phyloP scores from a whole-genome alignment of 2,329 filamentous ascomycete species.

The Pochonia chlamydosporia region DNA sequence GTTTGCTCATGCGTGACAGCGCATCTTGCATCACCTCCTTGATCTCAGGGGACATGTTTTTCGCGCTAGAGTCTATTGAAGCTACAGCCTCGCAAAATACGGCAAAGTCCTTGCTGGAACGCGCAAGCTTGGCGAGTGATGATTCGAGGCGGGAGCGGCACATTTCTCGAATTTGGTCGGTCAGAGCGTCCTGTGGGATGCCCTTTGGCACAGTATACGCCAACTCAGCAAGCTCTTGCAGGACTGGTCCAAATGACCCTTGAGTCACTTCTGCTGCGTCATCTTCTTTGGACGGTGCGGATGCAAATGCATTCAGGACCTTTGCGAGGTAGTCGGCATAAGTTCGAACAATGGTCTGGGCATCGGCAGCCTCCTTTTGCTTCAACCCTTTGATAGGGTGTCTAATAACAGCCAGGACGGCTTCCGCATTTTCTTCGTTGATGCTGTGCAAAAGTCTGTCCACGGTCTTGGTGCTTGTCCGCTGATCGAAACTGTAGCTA shows the following conservation, averaged over 20 bases:
- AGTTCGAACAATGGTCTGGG: constrained; percentile 34
- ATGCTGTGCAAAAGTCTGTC: constrained; percentile 64
- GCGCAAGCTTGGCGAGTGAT: constrained; percentile 52
- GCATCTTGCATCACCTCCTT: constrained; percentile 47
- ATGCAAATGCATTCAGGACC: constrained; percentile 35
- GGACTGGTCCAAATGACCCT: constrained; percentile 29
- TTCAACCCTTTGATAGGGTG: constrained; percentile 31
- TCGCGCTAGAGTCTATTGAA: constrained; percentile 45
- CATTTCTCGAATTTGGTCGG: constrained; percentile 46
- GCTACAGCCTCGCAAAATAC: constrained; percentile 49
- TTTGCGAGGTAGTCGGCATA: constrained; percentile 51
- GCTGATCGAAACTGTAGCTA: constrained; percentile 74
- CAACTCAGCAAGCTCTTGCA: constrained; percentile 48
- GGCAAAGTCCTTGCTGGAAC: constrained; percentile 45
- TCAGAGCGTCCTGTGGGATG: constrained; percentile 37
- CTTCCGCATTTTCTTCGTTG: constrained; percentile 48
- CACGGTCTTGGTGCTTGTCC: constrained; percentile 79
- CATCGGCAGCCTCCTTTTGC: constrained; percentile 20
- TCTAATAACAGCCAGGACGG: constrained; percentile 42
- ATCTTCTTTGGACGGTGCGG: constrained; percentile 17
- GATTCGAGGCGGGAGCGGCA: constrained; percentile 53
- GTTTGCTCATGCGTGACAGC: constrained; percentile 45
- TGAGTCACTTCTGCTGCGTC: constrained; percentile 20
- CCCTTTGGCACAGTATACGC: constrained; percentile 46
- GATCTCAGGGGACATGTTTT: constrained; percentile 51